Evolutionary conservation across 192 early-diverging fungal genomes (phyloP).

Genomic region (Backusella tuberculispora): DNA sequence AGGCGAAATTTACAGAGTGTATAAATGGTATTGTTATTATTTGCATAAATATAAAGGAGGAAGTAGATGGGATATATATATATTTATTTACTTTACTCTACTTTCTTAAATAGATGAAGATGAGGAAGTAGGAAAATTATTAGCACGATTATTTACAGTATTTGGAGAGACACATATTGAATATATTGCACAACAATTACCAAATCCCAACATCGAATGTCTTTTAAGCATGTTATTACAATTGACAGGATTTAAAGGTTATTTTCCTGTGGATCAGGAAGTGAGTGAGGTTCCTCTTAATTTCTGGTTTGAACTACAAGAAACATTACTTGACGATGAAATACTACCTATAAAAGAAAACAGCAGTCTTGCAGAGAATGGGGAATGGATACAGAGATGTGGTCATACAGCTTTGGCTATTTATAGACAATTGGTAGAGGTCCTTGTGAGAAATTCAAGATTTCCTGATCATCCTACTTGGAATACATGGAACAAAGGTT

Average conservation of each 20-base stretch:
- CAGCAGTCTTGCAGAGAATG: background rate
- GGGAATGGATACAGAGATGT: constrained; percentile 21
- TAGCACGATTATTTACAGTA: constrained; percentile 54
- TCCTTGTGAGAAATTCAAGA: constrained; percentile 59
- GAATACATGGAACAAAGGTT: constrained; percentile 58
- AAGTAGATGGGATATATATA: too few species aligned
- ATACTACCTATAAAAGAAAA: constrained; percentile 35
- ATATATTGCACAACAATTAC: constrained; percentile 50
- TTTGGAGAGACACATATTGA: constrained; percentile 64
- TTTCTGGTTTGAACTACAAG: constrained; percentile 77
- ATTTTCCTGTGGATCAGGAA: constrained; percentile 69
- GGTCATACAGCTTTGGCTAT: constrained; percentile 46
- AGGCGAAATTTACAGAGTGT: constrained; percentile 43
- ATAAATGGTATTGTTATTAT: constrained; percentile 35
- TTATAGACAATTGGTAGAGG: constrained; percentile 56
- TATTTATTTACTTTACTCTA: background rate
- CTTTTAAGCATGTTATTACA: constrained; percentile 63
- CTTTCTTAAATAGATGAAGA: constrained; percentile 45
- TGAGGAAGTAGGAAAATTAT: constrained; percentile 47
- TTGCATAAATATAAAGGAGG: constrained; percentile 1
- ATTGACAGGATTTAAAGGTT: constrained; percentile 71
- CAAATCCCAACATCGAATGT: constrained; percentile 44
- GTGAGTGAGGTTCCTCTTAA: constrained; percentile 71
- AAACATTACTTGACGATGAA: constrained; percentile 61
- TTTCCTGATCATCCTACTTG: constrained; percentile 59